phyloP scores from a whole-genome alignment of 768 basidiomycete genomes.

The Boletus bicolor region DNA sequence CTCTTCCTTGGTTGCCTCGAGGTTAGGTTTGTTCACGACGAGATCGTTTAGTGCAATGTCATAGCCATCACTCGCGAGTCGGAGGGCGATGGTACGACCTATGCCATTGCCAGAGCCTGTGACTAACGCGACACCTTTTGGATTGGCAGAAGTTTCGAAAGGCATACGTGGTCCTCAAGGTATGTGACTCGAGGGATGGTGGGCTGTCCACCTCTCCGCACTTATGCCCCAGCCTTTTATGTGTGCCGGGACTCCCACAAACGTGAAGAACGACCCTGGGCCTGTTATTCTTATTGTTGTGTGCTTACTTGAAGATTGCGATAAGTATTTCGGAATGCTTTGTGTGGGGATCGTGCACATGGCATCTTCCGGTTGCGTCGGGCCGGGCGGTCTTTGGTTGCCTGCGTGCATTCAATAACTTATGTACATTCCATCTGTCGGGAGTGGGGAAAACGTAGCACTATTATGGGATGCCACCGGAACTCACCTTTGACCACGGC shows the following conservation, averaged over 20 bases:
- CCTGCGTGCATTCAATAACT: not conserved
- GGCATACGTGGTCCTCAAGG: conserved; percentile 1
- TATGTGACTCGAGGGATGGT: not conserved
- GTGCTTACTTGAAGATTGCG: not conserved
- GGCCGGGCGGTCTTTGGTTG: not conserved
- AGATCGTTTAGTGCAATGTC: conserved; percentile 37
- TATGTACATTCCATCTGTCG: not conserved
- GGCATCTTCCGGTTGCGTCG: not conserved
- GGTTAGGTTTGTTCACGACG: conserved; percentile 10
- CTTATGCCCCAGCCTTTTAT: not conserved
- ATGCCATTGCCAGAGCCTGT: conserved; percentile 34
- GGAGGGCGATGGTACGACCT: conserved; percentile 34
- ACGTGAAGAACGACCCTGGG: too few species aligned
- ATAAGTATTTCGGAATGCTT: not conserved
- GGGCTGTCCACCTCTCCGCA: not conserved
- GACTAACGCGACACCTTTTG: conserved; percentile 31
- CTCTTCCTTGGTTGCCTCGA: conserved; percentile 16
- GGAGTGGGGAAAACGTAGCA: not conserved
- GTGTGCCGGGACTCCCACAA: not conserved
- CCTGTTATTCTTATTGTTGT: not conserved
- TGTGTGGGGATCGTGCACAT: not conserved
- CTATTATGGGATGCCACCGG: not conserved
- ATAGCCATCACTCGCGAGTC: conserved; percentile 36
- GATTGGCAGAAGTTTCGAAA: not conserved
- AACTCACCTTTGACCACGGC: too few species aligned